These are phyloP conservation scores for Plasmodium gonderi DNA, from an alignment of 169 alveolate genomes.

Conservation along the genomic window DNA sequence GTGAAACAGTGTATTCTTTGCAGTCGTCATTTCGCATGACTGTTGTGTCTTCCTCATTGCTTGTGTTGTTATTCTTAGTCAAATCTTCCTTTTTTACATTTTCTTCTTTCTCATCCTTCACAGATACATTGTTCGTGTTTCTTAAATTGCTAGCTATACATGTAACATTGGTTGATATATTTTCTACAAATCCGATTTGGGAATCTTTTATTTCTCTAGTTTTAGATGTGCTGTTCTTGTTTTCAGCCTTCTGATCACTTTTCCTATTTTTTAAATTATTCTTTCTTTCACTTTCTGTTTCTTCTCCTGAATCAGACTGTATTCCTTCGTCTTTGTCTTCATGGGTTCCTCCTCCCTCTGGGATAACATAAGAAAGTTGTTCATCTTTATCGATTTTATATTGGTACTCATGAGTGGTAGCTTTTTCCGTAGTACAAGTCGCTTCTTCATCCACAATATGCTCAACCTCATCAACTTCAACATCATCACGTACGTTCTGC, in stretches of 20 bases:
- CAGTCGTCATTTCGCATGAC: neutral
- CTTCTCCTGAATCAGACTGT: neutral
- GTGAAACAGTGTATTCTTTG: neutral
- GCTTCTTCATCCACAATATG: neutral
- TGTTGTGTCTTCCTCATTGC: neutral
- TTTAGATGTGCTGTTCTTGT: neutral
- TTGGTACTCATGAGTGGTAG: neutral
- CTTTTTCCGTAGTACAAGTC: neutral
- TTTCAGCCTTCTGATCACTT: neutral
- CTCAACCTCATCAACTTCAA: neutral
- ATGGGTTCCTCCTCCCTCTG: neutral
- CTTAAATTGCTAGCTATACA: neutral
- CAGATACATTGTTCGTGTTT: neutral
- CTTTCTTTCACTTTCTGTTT: neutral
- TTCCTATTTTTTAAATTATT: slow-evolving; percentile 17
- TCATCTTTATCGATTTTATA: neutral
- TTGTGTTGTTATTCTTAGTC: neutral
- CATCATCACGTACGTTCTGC: neutral
- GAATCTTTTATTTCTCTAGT: slow-evolving; percentile 22
- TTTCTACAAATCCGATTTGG: neutral
- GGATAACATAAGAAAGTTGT: neutral
- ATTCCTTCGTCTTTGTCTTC: neutral
- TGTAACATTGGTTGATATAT: neutral
- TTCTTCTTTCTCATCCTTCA: slow-evolving; percentile 13
- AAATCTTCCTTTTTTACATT: slow-evolving; percentile 3